These are phyloP conservation scores for Cryptococcus jaspeensis DNA, from an alignment of 1,284 basidiomycete species.

Conservation along the genomic window DNA sequence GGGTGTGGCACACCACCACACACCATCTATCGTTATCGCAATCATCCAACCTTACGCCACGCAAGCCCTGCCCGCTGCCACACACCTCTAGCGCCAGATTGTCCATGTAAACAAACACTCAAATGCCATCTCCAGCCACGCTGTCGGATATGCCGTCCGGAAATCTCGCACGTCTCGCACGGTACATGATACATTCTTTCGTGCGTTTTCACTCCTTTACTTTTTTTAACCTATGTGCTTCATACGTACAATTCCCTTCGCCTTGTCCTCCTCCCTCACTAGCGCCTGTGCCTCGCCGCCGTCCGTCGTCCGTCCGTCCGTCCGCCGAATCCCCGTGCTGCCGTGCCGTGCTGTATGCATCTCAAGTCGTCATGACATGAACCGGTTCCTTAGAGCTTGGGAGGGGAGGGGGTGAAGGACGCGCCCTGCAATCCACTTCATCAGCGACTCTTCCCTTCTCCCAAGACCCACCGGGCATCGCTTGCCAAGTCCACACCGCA, in stretches of 20 bases:
- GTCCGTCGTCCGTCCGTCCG: too few species aligned
- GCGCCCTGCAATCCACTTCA: slow-evolving; percentile 32
- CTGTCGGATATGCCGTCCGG: too few species aligned
- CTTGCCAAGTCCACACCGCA: background rate
- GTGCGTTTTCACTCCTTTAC: background rate
- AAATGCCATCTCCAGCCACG: too few species aligned
- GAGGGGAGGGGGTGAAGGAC: slow-evolving; percentile 46
- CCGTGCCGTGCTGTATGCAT: background rate
- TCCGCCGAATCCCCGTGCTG: too few species aligned
- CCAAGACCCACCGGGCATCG: background rate
- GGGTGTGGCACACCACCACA: too few species aligned
- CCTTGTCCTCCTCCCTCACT: too few species aligned
- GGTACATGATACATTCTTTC: slow-evolving; percentile 1
- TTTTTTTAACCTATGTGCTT: background rate
- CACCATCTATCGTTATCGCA: too few species aligned
- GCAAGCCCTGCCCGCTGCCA: too few species aligned
- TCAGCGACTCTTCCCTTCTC: background rate
- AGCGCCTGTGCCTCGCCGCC: too few species aligned
- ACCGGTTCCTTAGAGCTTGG: slow-evolving; percentile 42
- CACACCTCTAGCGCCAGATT: too few species aligned
- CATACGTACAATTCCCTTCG: background rate
- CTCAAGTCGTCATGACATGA: background rate
- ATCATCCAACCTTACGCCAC: too few species aligned
- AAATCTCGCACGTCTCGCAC: slow-evolving; percentile 2
- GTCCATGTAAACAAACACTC: too few species aligned